Percentiles rank a stretch among this genome's conserved stretches.
phyloP scores from a whole-genome alignment of 306 rosid genomes.

The Cyamopsis tetragonoloba region DNA sequence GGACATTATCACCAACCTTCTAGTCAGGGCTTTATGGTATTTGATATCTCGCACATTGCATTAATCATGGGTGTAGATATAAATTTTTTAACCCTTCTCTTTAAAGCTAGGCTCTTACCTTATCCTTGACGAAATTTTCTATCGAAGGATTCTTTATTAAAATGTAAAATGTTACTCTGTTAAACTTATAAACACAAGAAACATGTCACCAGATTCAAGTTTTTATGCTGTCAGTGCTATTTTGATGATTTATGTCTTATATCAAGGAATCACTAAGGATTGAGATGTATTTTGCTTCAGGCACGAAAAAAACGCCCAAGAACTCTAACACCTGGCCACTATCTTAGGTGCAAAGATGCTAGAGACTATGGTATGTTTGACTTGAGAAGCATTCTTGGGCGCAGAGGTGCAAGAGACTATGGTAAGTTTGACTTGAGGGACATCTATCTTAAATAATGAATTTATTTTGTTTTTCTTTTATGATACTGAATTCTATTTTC shows the following conservation, averaged over 20 bases:
- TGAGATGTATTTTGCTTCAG: slow-evolving; percentile 49
- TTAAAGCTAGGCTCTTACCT: neutral
- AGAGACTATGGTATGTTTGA: slow-evolving; percentile 52
- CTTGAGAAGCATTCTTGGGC: slow-evolving; percentile 40
- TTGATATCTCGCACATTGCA: slow-evolving; percentile 71
- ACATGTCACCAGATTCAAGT: neutral
- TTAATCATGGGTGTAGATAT: slow-evolving; percentile 42
- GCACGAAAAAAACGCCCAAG: slow-evolving; percentile 82
- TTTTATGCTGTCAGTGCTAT: neutral
- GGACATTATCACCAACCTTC: slow-evolving; percentile 90
- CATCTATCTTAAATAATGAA: neutral
- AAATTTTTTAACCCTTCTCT: slow-evolving; percentile 16
- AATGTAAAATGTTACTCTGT: neutral
- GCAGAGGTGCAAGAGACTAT: slow-evolving; percentile 63
- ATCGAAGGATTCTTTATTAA: neutral
- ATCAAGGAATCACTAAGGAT: neutral
- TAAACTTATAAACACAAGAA: neutral
- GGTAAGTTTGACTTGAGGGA: slow-evolving; percentile 27
- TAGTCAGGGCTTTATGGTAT: slow-evolving; percentile 80
- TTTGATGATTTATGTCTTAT: slow-evolving; percentile 7
- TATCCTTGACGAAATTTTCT: neutral
- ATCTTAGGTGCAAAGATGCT: slow-evolving; percentile 69
- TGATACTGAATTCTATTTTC: neutral
- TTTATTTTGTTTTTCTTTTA: neutral
- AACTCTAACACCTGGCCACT: slow-evolving; percentile 87